These are phyloP conservation scores for Eimeria sp. DNA, from an alignment of 169 alveolate species.

Conservation along the genomic window DNA sequence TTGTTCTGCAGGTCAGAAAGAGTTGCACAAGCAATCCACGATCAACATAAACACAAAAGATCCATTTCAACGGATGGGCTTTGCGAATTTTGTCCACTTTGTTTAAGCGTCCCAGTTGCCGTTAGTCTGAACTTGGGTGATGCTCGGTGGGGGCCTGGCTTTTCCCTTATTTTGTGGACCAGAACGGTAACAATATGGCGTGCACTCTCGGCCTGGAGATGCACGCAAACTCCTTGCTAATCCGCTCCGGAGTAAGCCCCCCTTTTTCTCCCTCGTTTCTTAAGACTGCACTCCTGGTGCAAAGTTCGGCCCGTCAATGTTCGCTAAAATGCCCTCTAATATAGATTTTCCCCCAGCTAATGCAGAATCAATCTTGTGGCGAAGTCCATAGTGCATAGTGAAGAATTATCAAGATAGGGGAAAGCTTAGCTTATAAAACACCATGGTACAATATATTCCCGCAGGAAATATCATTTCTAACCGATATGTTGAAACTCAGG, in stretches of 20 bases:
- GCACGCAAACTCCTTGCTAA: constrained; percentile 4
- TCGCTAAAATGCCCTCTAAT: background rate
- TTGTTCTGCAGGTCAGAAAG: constrained; percentile 43
- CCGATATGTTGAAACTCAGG: constrained; percentile 31
- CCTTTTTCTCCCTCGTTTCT: background rate
- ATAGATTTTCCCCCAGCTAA: background rate
- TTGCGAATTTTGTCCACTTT: background rate
- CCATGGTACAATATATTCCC: background rate
- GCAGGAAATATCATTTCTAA: background rate
- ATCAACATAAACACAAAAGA: background rate
- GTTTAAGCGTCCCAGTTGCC: background rate
- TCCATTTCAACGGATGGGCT: background rate
- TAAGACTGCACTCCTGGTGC: background rate
- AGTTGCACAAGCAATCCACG: background rate
- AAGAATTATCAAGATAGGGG: background rate
- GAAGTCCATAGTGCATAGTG: background rate
- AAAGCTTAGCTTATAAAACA: background rate
- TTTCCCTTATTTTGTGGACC: background rate
- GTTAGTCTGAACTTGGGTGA: background rate
- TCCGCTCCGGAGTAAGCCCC: constrained; percentile 27
- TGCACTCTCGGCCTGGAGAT: constrained; percentile 58
- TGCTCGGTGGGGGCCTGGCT: background rate
- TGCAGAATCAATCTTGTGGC: background rate
- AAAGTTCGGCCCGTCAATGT: background rate
- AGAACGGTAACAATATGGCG: constrained; percentile 39